Base-by-base conservation (phyloP, 2,329 filamentous ascomycete genomes). In the Trichophyton rubrum region DNA sequence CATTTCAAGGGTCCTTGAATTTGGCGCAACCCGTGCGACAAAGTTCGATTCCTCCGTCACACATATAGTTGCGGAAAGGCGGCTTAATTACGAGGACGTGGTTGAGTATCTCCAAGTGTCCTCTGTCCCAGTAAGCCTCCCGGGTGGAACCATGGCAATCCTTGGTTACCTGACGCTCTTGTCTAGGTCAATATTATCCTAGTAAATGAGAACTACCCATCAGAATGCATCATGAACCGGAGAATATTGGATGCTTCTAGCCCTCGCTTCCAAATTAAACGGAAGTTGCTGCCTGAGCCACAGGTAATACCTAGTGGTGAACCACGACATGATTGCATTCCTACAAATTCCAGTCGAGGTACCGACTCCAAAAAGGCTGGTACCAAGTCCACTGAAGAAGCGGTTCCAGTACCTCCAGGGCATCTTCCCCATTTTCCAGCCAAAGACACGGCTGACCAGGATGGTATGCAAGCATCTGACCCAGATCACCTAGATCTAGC, bases 61-160 rank as follows among this genome's bases (percentile, higher is more conserved):
- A 0, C 89, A 96, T 73, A 76, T 95, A 56, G 80, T 97, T 62
- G 85, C 90, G 1, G 91, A 96, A 68, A 86, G 84, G 64, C 74
- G 74, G 0, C 74, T 93, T 57, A 75, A 75, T 0, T 91, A 85
- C 68, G 72, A 78, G 3, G 82, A 90, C 61, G 76, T 95, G 5
- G 70, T 85, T 60, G 76, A 73, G 9, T 78, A 82, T 63, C 69
- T 90, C 3, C 78, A 79, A 61, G 33, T 77, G 4, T 71, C 77
- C 2, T 64, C 66, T 1, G 66, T 84, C 56, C 79, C 82, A 22
- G 79, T 80, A 65, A 67, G 78, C 71, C 22, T 56, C 47, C 13
- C 22, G 1, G 9, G 22, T 33, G 22, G 49, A 53, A 15, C 8
- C 6, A 30, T n/a, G 22, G 13, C 15, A 15, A 30, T n/a, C 30